Percentiles rank a stretch among this genome's conserved stretches.
Evolutionary conservation across 116 monocot species (phyloP).

Genomic region (Dioscorea cayenensis): DNA sequence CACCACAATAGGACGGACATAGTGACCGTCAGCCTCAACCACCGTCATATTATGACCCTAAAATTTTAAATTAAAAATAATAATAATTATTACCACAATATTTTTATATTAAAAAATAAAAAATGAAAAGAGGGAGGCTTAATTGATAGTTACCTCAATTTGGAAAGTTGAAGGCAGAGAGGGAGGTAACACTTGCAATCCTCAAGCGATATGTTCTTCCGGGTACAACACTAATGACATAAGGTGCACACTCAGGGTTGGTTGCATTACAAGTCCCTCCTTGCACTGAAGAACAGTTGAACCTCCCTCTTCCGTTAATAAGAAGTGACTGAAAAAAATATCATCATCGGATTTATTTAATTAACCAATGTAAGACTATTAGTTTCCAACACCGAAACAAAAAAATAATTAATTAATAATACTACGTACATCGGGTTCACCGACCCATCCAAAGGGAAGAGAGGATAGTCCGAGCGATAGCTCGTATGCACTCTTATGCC

Average conservation of each 20-base stretch:
- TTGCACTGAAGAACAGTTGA: conserved; percentile 44
- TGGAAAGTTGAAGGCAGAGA: conserved; percentile 80
- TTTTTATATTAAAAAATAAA: not conserved
- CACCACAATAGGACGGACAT: conserved; percentile 61
- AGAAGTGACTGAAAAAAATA: conserved; percentile 50
- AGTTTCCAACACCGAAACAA: too few species aligned
- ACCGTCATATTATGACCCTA: conserved; percentile 81
- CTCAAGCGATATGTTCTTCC: conserved; percentile 73
- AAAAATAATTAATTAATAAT: not conserved
- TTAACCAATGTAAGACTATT: not conserved
- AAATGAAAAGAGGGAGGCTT: too few species aligned
- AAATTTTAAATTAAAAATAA: not conserved
- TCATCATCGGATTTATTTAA: not conserved
- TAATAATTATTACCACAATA: not conserved
- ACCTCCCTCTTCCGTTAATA: conserved; percentile 68
- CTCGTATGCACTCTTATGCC: conserved; percentile 75
- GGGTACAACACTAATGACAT: conserved; percentile 32
- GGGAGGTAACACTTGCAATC: conserved; percentile 59
- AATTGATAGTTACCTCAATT: conserved; percentile 41
- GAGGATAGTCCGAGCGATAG: conserved; percentile 46
- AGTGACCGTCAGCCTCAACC: conserved; percentile 82
- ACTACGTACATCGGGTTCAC: conserved; percentile 56
- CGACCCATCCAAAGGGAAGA: conserved; percentile 42
- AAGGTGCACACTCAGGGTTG: conserved; percentile 45
- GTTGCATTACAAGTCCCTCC: conserved; percentile 28